These are phyloP conservation scores for Hapsidospora chrysogenum DNA, from an alignment of 495 filamentous ascomycete genomes.

Conservation along the genomic window DNA sequence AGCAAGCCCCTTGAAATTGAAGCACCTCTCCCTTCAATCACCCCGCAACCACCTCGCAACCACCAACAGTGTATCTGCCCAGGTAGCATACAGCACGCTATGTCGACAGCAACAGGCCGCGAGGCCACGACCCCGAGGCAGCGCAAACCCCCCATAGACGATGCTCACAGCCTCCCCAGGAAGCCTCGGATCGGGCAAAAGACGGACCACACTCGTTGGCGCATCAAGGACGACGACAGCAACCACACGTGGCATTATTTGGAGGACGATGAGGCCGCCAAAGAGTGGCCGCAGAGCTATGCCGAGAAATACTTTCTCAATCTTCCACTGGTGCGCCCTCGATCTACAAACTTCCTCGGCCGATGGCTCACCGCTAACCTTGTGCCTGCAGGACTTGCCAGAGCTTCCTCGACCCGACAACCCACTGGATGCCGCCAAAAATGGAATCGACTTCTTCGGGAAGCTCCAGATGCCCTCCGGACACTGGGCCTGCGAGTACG, in stretches of 20 bases:
- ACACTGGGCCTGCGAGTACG: slow-evolving; percentile 96
- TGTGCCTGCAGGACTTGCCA: slow-evolving; percentile 45
- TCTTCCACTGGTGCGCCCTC: slow-evolving; percentile 26
- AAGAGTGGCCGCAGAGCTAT: slow-evolving; percentile 67
- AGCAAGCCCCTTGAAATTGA: neutral
- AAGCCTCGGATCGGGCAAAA: slow-evolving; percentile 20
- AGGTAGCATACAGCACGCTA: no score
- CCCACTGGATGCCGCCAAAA: slow-evolving; percentile 59
- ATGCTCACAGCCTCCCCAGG: slow-evolving; percentile 12
- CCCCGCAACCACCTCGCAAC: neutral
- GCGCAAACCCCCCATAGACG: slow-evolving; percentile 13
- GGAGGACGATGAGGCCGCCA: slow-evolving; percentile 51
- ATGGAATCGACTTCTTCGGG: slow-evolving; percentile 80
- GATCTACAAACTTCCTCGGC: neutral
- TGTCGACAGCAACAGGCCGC: neutral
- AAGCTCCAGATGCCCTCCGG: slow-evolving; percentile 75
- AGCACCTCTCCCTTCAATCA: neutral
- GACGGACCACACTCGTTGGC: slow-evolving; percentile 74
- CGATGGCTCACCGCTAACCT: slow-evolving; percentile 1
- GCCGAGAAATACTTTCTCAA: slow-evolving; percentile 79
- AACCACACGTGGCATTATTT: slow-evolving; percentile 91
- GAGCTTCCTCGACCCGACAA: slow-evolving; percentile 50
- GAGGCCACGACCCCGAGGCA: slow-evolving; percentile 10
- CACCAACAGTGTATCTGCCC: no score
- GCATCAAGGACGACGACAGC: slow-evolving; percentile 65